Evolutionary conservation across 108 stramenopile genomes (phyloP).

Genomic region (Nitzschia putrida): DNA sequence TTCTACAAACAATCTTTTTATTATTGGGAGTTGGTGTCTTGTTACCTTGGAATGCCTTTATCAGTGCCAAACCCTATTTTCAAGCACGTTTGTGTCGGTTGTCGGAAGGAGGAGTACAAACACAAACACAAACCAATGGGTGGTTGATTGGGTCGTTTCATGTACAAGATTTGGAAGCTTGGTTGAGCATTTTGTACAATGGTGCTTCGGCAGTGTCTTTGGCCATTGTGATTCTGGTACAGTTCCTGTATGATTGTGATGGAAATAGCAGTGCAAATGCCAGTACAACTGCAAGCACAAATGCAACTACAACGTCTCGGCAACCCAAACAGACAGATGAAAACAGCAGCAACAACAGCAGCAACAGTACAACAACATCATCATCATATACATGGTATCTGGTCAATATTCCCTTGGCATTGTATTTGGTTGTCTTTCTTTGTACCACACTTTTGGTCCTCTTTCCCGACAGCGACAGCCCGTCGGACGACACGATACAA

Average conservation of each 20-base stretch:
- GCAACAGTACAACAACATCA: too few relatives aligned
- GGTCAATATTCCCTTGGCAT: slow-evolving; percentile 50
- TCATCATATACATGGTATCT: slow-evolving; percentile 24
- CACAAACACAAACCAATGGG: neutral
- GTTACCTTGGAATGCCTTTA: slow-evolving; percentile 76
- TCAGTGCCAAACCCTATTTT: slow-evolving; percentile 68
- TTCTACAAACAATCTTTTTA: slow-evolving; percentile 36
- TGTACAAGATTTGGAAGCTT: slow-evolving; percentile 20
- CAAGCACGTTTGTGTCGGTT: slow-evolving; percentile 32
- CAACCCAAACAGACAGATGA: too few relatives aligned
- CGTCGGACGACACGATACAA: too few relatives aligned
- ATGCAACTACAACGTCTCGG: too few relatives aligned
- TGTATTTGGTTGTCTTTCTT: slow-evolving; percentile 52
- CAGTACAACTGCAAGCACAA: too few relatives aligned
- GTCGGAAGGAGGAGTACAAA: too few relatives aligned
- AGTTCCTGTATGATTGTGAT: slow-evolving; percentile 1
- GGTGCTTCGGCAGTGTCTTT: slow-evolving; percentile 14
- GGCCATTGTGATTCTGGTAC: slow-evolving; percentile 5
- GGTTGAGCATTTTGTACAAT: slow-evolving; percentile 34
- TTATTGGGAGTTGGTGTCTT: slow-evolving; percentile 62
- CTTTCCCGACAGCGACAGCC: slow-evolving; percentile 4
- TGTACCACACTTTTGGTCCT: slow-evolving; percentile 39
- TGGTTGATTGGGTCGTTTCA: neutral
- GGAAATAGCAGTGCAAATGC: too few relatives aligned
- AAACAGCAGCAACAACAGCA: too few relatives aligned